These are phyloP conservation scores for Thielaviopsis euricoi DNA, from an alignment of 2,329 filamentous ascomycete genomes.

Conservation along the genomic window DNA sequence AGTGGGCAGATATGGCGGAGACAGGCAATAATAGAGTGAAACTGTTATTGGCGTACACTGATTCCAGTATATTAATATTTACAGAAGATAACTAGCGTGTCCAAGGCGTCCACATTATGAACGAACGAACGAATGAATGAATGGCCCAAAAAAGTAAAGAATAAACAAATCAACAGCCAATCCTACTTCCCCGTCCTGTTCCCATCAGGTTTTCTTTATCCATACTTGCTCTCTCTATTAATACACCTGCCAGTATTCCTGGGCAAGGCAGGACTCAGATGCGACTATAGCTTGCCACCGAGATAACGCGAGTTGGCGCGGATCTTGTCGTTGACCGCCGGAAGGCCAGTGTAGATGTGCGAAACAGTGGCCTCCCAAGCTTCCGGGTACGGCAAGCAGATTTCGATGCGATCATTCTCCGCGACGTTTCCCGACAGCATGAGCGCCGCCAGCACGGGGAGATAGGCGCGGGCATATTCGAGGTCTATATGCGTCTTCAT, in stretches of 20 bases:
- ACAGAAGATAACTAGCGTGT: no score
- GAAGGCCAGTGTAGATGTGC: constrained; percentile 36
- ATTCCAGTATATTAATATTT: no score
- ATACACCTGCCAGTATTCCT: not conserved
- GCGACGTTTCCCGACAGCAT: constrained; percentile 36
- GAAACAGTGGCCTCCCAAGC: constrained; percentile 38
- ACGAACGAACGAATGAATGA: no score
- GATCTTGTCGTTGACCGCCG: constrained; percentile 28
- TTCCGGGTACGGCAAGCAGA: constrained; percentile 39
- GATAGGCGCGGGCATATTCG: constrained; percentile 28
- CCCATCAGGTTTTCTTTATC: not conserved
- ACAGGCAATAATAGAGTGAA: no score
- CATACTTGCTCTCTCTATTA: not conserved
- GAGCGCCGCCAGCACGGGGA: constrained; percentile 38
- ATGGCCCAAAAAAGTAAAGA: no score
- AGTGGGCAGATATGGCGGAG: not conserved
- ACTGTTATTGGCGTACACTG: no score
- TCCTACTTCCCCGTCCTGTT: not conserved
- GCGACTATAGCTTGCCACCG: constrained; percentile 28
- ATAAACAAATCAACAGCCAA: no score
- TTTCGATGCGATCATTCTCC: constrained; percentile 36
- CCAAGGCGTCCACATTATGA: no score
- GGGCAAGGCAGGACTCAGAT: no score
- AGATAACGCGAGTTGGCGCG: constrained; percentile 37
- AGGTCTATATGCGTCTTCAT: constrained; percentile 28